Evolutionary conservation across 495 filamentous ascomycete species (phyloP).

Genomic region (Daldinia childiae): DNA sequence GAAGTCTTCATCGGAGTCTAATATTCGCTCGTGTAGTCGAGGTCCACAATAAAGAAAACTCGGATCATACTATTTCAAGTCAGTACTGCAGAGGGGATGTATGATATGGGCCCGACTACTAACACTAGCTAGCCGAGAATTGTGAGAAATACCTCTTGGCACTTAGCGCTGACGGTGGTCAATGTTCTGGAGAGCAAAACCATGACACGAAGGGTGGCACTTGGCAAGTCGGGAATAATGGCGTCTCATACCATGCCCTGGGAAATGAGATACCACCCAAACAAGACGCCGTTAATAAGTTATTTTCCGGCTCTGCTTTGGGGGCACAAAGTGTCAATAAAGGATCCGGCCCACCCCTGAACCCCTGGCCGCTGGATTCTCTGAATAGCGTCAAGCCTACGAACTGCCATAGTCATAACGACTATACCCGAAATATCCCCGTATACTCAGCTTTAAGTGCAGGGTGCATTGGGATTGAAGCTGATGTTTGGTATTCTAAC

Average conservation of each 20-base stretch:
- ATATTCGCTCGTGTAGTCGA: slow-evolving; percentile 33
- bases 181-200: slow-evolving; percentile 43
- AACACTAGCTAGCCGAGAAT: slow-evolving; percentile 30
- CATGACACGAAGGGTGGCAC: slow-evolving; percentile 48
- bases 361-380: slow-evolving; percentile 48
- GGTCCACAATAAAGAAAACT: slow-evolving; percentile 45
- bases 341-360: slow-evolving; percentile 38
- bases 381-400: slow-evolving; percentile 42
- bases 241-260: slow-evolving; percentile 44
- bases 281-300: slow-evolving; percentile 45
- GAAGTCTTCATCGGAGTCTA: neutral
- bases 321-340: slow-evolving; percentile 41
- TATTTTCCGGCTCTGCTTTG: slow-evolving; percentile 38
- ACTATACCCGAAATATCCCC: slow-evolving; percentile 45
- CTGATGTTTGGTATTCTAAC: slow-evolving; percentile 44
- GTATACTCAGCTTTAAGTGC: slow-evolving; percentile 42
- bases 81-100: slow-evolving; percentile 9
- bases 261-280: slow-evolving; percentile 42
- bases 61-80: slow-evolving; percentile 44
- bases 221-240: slow-evolving; percentile 44
- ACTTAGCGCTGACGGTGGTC: slow-evolving; percentile 34
- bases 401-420: slow-evolving; percentile 48
- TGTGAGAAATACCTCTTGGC: slow-evolving; percentile 42
- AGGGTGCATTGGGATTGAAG: slow-evolving; percentile 49
- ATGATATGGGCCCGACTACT: slow-evolving; percentile 5